phyloP scores from a whole-genome alignment of 2,329 filamentous ascomycete species.

The Calonectria pteridis region DNA sequence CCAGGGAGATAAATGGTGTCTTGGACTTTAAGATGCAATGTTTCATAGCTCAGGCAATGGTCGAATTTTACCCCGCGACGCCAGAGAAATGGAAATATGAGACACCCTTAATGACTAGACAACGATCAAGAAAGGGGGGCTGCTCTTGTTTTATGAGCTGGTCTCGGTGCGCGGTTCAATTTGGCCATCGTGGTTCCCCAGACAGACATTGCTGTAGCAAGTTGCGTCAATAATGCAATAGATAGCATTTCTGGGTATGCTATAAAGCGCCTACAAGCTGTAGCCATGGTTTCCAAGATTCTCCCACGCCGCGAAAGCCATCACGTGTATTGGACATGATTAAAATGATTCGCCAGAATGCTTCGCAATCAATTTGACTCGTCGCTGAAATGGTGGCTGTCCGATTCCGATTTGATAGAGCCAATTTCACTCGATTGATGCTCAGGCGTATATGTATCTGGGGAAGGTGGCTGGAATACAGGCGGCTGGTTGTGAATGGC shows the following conservation, averaged over 20 bases:
- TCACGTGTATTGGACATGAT: too few relatives aligned
- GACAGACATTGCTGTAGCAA: not conserved
- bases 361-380: too few relatives aligned
- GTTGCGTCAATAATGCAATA: not conserved
- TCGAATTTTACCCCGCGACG: not conserved
- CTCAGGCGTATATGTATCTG: too few relatives aligned
- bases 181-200: not conserved
- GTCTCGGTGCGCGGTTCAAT: not conserved
- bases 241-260: not conserved
- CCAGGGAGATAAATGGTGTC: not conserved
- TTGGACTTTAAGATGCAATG: not conserved
- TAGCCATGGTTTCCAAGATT: not conserved
- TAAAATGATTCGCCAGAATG: too few relatives aligned
- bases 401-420: too few relatives aligned
- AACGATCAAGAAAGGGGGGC: not conserved
- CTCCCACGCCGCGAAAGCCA: too few relatives aligned
- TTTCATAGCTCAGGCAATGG: not conserved
- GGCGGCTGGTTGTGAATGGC: not conserved
- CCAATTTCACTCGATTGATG: too few relatives aligned
- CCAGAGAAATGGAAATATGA: not conserved
- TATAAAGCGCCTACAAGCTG: not conserved
- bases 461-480: not conserved
- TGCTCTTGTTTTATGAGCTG: too few relatives aligned
- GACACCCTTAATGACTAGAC: slow-evolving; percentile 5
- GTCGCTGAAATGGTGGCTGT: too few relatives aligned